phyloP scores from a whole-genome alignment of 169 alveolate species.

The Neospora caninum region DNA sequence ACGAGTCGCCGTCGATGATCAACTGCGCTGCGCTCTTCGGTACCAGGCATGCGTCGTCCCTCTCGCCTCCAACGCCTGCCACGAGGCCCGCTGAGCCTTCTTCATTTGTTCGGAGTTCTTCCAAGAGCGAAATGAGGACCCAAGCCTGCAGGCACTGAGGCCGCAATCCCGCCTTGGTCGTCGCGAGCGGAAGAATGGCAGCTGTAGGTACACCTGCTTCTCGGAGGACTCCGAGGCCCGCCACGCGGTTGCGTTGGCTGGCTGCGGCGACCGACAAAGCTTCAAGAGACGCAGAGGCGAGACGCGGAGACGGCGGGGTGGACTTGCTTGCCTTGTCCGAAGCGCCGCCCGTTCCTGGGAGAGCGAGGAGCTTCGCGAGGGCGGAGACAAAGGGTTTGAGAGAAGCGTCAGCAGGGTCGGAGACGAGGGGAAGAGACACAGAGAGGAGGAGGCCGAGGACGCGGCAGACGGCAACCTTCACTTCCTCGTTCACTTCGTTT shows the following conservation, averaged over 20 bases:
- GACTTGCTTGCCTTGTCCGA: background rate
- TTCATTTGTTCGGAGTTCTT: background rate
- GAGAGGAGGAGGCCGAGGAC: constrained; percentile 7
- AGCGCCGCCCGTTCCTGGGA: background rate
- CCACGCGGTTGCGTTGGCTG: constrained; percentile 1
- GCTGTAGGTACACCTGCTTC: background rate
- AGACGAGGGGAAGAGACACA: constrained; percentile 29
- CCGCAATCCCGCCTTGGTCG: constrained; percentile 12
- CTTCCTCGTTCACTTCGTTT: constrained; percentile 34
- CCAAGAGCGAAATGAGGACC: constrained; percentile 1
- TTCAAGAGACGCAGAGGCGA: background rate
- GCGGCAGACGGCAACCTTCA: constrained; percentile 21
- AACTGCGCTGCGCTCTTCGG: constrained; percentile 2
- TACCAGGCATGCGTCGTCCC: background rate
- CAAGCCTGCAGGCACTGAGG: constrained; percentile 26
- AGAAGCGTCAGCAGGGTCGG: background rate
- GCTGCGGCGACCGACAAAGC: background rate
- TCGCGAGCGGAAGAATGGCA: background rate
- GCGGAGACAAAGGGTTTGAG: constrained; percentile 12
- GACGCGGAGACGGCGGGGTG: background rate
- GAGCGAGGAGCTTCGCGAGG: background rate
- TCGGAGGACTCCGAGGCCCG: background rate
- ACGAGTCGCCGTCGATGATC: constrained; percentile 8
- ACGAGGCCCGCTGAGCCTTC: background rate
- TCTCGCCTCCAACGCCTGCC: background rate